Evolutionary conservation across 2,329 filamentous ascomycete species (phyloP).

Genomic region (Phaeosphaeriaceae sp.): DNA sequence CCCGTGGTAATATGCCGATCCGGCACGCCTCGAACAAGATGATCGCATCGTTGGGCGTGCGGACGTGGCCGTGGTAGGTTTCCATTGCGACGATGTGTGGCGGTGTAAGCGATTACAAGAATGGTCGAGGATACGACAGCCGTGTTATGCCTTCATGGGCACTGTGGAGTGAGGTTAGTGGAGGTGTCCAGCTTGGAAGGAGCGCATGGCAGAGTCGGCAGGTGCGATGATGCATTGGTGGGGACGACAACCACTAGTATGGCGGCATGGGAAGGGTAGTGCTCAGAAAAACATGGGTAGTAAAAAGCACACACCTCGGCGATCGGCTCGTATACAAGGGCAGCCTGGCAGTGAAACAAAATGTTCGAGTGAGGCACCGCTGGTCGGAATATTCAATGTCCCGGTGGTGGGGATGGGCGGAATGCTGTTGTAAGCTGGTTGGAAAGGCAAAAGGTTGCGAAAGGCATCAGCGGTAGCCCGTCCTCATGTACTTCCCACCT

Average conservation of each 20-base stretch:
- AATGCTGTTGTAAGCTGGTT: neutral
- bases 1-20: slow-evolving; percentile 85
- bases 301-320: neutral
- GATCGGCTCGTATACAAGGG: neutral
- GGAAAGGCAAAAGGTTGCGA: slow-evolving; percentile 22
- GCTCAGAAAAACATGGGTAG: neutral
- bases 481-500: slow-evolving; percentile 30
- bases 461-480: slow-evolving; percentile 26
- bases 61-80: slow-evolving; percentile 93
- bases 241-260: neutral
- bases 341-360: slow-evolving; percentile 1
- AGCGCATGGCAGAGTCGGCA: neutral
- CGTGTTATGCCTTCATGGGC: slow-evolving; percentile 7
- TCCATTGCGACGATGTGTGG: slow-evolving; percentile 69
- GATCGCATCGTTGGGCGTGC: slow-evolving; percentile 95
- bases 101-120: neutral
- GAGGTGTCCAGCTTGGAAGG: slow-evolving; percentile 1
- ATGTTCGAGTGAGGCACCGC: slow-evolving; percentile 1
- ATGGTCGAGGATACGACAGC: slow-evolving; percentile 10
- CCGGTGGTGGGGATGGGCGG: slow-evolving; percentile 4
- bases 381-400: neutral
- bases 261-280: neutral
- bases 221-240: slow-evolving; percentile 3
- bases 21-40: slow-evolving; percentile 98
- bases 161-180: slow-evolving; percentile 3